Conservation (phyloP, 2,329 filamentous ascomycete genomes). For the Phyllosticta citribraziliensis region DNA sequence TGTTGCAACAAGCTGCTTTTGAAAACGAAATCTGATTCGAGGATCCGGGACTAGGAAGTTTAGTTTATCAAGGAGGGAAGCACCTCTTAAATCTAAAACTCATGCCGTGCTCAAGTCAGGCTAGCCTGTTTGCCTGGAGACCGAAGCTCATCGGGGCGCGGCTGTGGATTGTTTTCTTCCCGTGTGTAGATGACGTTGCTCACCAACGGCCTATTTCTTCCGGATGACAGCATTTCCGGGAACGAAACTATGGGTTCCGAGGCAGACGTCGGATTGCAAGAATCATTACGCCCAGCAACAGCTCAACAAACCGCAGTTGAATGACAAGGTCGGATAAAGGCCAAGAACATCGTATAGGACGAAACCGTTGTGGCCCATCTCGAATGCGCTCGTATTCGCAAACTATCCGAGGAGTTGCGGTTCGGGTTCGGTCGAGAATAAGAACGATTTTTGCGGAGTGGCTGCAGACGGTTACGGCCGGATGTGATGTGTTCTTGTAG, state of each 20-base stretch:
- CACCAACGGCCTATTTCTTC: too few relatives aligned
- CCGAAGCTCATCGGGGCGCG: too few relatives aligned
- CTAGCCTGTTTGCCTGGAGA: too few relatives aligned
- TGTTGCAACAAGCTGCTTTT: background rate
- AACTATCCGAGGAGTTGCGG: background rate
- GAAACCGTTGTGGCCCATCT: background rate
- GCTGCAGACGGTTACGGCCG: background rate
- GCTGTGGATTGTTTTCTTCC: too few relatives aligned
- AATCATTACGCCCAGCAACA: background rate
- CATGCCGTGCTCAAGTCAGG: background rate
- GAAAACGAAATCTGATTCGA: background rate
- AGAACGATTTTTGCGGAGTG: background rate
- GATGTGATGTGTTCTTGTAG: background rate
- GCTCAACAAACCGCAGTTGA: background rate
- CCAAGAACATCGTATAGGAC: background rate
- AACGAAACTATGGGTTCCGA: too few relatives aligned
- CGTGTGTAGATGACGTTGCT: too few relatives aligned
- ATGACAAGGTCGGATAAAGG: background rate
- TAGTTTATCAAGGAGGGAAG: background rate
- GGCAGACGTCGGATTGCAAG: background rate
- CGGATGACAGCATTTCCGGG: too few relatives aligned
- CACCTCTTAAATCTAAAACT: background rate
- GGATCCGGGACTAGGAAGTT: background rate
- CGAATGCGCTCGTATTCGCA: background rate
- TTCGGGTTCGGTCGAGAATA: background rate